Evolutionary conservation across 176 grass and related monocot species (phyloP), one percentile per base, ranked within the genome.

Genomic region (Carex scoparia): DNA sequence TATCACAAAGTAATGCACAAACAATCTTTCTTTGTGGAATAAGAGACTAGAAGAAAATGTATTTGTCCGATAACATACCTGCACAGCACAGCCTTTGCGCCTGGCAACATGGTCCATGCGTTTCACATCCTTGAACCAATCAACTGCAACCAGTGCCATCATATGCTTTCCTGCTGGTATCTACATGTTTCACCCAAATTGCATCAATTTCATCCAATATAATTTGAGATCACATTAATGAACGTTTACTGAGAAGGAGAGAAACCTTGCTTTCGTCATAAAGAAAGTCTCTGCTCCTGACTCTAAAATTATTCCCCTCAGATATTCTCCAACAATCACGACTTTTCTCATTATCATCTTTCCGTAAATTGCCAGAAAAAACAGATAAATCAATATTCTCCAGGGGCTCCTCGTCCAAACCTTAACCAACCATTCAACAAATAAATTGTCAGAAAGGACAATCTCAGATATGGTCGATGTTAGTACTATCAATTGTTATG

Each of bases 101-200:
- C 88, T 98, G 63, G 95, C 91, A 79, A 98, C 93, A 92, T 98
- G 95, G 83, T 98, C 95, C 88, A 98, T 98, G 85, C 95, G 85
- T 82, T 94, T 98, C 15, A 86, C 81, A 89, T 92, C 91, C 86
- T 92, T 98, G 85, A 98, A 93, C 95, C 95, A 98, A 89, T 98
- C 95, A 90, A 98, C 95, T 90, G 91, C 95, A 77, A 94, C 95
- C 85, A 98, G 89, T 27, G 91, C 86, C 95, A 98, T 94, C 67
- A 98, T 87, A 86, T 94, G 93, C 78, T 93, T 98, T 85, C 95
- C 95, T 35, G 95, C 92, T 78, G 91, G 91, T 90, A 94, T 88
- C 95, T 98, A 71, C 56, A 58, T 54, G 37, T 46, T 78, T 78
- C 28, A 78, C 28, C 51, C 13, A 83, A 66, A 83, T 69, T 83